A percentile compares a stretch with the other conserved stretches of the same genome.
Evolutionary conservation across 2,329 filamentous ascomycete genomes (phyloP).

Genomic region (Lecanicillium sp.): DNA sequence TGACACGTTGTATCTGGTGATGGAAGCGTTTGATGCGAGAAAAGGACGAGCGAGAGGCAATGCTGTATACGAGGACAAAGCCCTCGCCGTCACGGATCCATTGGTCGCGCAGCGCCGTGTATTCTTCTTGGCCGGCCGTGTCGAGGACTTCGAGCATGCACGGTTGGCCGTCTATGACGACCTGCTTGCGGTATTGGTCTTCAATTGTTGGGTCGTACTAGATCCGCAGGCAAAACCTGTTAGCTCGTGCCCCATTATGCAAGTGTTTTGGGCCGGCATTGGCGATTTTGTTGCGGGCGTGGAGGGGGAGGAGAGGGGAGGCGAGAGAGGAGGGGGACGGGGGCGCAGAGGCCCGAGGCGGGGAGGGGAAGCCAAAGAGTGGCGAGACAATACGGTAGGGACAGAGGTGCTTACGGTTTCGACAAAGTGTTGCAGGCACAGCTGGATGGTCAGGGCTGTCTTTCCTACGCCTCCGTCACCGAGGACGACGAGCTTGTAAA

Average conservation of each 20-base stretch:
- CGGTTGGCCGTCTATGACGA: conserved; percentile 87
- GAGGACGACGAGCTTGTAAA: conserved; percentile 93
- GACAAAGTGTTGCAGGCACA: conserved; percentile 97
- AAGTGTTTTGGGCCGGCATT: conserved; percentile 3
- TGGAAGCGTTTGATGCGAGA: conserved; percentile 92
- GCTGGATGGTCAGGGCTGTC: conserved; percentile 89
- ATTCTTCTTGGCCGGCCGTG: conserved; percentile 97
- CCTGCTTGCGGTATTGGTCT: conserved; percentile 81
- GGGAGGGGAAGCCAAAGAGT: conserved; percentile 1
- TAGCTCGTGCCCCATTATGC: neutral
- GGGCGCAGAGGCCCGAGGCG: conserved; percentile 5
- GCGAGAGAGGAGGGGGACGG: neutral
- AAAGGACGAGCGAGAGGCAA: conserved; percentile 93
- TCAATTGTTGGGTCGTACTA: conserved; percentile 84
- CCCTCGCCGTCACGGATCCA: conserved; percentile 98
- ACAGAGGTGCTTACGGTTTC: conserved; percentile 61
- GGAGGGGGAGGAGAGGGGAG: neutral
- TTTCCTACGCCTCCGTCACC: conserved; percentile 93
- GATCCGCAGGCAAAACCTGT: conserved; percentile 8
- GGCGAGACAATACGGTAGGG: neutral
- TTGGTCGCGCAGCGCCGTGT: conserved; percentile 91
- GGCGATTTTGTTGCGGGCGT: neutral
- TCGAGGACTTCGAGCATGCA: conserved; percentile 98
- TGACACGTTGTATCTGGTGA: conserved; percentile 93
- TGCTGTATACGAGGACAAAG: conserved; percentile 96